Percentiles rank a stretch among this genome's conserved stretches.
Conservation (phyloP, 2,329 filamentous ascomycete species). For the Sporothrix brasiliensis region DNA sequence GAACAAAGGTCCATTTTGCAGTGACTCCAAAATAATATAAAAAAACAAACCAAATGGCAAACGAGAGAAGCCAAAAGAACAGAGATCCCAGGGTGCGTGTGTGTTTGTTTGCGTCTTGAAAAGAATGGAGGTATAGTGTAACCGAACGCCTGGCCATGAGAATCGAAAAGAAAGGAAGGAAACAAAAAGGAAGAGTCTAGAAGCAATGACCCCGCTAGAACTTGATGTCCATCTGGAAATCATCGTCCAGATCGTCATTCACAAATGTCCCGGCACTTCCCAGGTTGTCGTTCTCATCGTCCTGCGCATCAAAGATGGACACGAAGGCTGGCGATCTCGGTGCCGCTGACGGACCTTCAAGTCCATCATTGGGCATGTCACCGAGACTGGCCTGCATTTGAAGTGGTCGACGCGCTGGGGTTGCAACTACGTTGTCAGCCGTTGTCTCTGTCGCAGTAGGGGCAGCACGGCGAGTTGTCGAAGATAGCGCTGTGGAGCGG, state of each 20-base stretch:
- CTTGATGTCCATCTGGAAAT: conserved; percentile 59
- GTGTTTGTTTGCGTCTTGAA: conserved; percentile 10
- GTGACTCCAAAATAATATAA: not conserved
- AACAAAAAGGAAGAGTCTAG: not conserved
- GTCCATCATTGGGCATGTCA: conserved; percentile 30
- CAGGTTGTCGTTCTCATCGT: conserved; percentile 51
- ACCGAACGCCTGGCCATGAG: conserved; percentile 14
- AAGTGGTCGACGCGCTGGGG: not conserved
- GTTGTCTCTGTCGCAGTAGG: not conserved
- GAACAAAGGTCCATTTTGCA: not conserved
- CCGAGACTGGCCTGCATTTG: not conserved
- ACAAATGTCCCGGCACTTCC: conserved; percentile 42
- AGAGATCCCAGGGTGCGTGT: conserved; percentile 4
- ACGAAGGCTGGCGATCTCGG: conserved; percentile 56
- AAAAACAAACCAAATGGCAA: not conserved
- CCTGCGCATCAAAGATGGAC: conserved; percentile 58
- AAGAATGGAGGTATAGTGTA: conserved; percentile 23
- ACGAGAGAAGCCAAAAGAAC: not conserved
- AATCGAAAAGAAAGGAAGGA: conserved; percentile 15
- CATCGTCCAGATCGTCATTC: conserved; percentile 54
- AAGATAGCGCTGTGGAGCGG: not conserved
- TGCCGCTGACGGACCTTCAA: conserved; percentile 40
- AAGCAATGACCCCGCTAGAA: conserved; percentile 19
- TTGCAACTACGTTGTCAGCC: not conserved
- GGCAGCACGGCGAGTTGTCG: not conserved